These are phyloP conservation scores for Verbascum thapsus DNA, from an alignment of 257 asterid genomes.

Conservation along the genomic window DNA sequence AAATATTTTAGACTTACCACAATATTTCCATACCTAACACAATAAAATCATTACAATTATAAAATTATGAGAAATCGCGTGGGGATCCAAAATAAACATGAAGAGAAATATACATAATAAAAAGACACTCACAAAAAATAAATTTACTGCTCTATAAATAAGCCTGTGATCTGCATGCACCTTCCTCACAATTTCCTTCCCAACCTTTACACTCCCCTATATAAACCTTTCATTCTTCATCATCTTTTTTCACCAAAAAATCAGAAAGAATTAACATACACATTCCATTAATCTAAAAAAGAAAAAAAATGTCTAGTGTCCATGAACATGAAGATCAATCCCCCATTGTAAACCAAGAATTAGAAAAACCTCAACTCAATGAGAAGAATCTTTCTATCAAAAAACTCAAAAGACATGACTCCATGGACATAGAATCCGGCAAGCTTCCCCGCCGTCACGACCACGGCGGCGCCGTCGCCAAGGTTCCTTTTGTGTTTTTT, in stretches of 20 bases:
- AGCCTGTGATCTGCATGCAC: no score
- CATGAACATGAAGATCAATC: slow-evolving; percentile 3
- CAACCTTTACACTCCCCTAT: slow-evolving; percentile 1
- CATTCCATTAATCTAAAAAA: neutral
- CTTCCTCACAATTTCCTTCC: neutral
- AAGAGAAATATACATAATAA: neutral
- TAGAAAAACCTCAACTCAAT: neutral
- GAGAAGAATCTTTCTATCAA: slow-evolving; percentile 18
- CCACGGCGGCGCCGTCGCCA: slow-evolving; percentile 13
- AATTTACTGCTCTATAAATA: no score
- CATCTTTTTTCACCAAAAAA: neutral
- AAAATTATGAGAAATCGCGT: neutral
- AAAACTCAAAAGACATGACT: slow-evolving; percentile 35
- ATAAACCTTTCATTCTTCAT: neutral
- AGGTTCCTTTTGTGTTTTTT: no score
- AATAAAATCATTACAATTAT: no score
- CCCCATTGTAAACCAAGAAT: slow-evolving; percentile 4
- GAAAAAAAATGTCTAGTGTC: slow-evolving; percentile 1
- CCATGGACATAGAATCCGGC: slow-evolving; percentile 40
- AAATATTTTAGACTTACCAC: no score
- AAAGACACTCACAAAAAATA: no score
- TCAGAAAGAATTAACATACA: neutral
- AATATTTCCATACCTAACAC: no score
- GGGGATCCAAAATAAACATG: neutral
- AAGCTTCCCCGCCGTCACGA: slow-evolving; percentile 2